phyloP scores from a whole-genome alignment of 495 filamentous ascomycete genomes.

The Penicillium flavigenum region DNA sequence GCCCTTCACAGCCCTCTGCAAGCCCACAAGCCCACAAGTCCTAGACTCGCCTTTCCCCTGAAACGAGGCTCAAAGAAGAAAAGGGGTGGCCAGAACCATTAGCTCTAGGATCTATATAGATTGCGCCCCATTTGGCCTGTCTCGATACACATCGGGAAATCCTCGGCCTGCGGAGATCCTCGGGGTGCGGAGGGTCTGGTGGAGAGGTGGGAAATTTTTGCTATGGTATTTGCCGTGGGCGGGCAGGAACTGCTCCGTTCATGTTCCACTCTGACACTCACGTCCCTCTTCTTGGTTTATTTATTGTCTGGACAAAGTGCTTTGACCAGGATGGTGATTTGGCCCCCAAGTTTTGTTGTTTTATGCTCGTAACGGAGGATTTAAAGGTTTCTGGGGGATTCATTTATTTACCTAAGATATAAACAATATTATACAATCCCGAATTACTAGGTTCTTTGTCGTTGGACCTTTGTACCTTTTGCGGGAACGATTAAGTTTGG shows the following conservation, averaged over 20 bases:
- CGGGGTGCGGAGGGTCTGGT: background rate
- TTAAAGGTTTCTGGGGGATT: too few relatives aligned
- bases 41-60: constrained; percentile 5
- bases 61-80: constrained; percentile 8
- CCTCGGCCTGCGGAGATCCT: background rate
- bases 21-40: background rate
- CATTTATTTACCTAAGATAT: too few relatives aligned
- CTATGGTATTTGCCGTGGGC: constrained; percentile 17
- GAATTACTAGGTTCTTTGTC: constrained; percentile 10
- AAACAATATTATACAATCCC: background rate
- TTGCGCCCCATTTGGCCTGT: background rate
- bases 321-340: too few relatives aligned
- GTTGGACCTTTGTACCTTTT: constrained; percentile 8
- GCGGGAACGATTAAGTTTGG: constrained; percentile 31
- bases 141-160: background rate
- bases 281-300: background rate
- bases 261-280: constrained; percentile 8
- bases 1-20: background rate
- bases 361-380: too few relatives aligned
- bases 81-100: background rate
- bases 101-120: background rate
- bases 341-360: too few relatives aligned
- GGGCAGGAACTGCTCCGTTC: constrained; percentile 6
- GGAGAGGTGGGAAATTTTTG: constrained; percentile 5
- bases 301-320: too few relatives aligned